Conservation (phyloP, 2,329 filamentous ascomycete species). For the Fonsecaea multimorphosa region DNA sequence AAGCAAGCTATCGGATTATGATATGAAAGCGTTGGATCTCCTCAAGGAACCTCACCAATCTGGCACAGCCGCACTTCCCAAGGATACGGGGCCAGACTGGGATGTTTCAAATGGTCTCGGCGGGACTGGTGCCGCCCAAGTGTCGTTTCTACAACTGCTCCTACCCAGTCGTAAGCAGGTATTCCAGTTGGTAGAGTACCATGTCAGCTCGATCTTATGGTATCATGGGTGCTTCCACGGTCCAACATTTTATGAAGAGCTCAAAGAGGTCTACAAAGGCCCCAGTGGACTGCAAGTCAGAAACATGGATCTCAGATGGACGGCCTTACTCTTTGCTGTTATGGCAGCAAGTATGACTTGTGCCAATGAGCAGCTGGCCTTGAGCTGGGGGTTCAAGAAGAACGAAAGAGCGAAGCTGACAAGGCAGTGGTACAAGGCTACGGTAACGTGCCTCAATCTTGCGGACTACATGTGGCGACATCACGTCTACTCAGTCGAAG, state of each 20-base stretch:
- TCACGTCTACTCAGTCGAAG: slow-evolving; percentile 53
- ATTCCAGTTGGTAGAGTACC: slow-evolving; percentile 37
- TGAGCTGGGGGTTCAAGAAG: slow-evolving; percentile 54
- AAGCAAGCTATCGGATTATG: slow-evolving; percentile 38
- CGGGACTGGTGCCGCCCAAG: slow-evolving; percentile 36
- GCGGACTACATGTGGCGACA: slow-evolving; percentile 55
- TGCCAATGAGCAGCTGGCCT: slow-evolving; percentile 30
- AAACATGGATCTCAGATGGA: slow-evolving; percentile 37
- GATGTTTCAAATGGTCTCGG: slow-evolving; percentile 38
- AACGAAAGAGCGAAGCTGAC: slow-evolving; percentile 52
- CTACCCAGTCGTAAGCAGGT: slow-evolving; percentile 37
- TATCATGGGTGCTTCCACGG: slow-evolving; percentile 39
- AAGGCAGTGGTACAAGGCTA: slow-evolving; percentile 55
- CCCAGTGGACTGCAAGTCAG: slow-evolving; percentile 34
- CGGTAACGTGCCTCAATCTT: slow-evolving; percentile 53
- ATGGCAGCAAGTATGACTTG: slow-evolving; percentile 37
- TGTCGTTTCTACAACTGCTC: slow-evolving; percentile 37
- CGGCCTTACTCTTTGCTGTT: slow-evolving; percentile 34
- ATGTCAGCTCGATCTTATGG: slow-evolving; percentile 36
- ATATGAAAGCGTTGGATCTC: slow-evolving; percentile 37
- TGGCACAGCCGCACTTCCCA: slow-evolving; percentile 22
- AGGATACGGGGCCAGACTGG: slow-evolving; percentile 35
- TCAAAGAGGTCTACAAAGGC: slow-evolving; percentile 34
- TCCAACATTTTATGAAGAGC: slow-evolving; percentile 37
- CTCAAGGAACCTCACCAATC: slow-evolving; percentile 48